Base-by-base conservation (phyloP, 441 rosid genomes). In the Croton laevigatus region DNA sequence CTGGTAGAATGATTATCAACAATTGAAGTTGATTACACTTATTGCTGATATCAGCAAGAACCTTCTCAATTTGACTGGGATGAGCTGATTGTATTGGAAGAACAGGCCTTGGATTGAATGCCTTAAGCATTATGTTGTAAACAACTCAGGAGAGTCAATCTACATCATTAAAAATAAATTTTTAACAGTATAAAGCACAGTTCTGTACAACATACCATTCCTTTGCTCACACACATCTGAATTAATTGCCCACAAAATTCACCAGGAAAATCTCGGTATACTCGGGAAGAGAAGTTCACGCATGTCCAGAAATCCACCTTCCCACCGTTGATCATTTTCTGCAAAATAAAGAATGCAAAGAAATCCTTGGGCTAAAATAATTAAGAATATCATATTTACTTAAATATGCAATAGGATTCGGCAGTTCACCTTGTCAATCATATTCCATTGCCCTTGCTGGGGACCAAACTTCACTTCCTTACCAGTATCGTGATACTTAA, bases 321-420 rank as follows among this genome's bases (percentile, higher is more conserved):
- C 13, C 87, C 94, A 62, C 96, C 96, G 73, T 87, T 80, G 36
- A 89, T 34, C 97, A 94, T 81, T 90, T 88, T 90, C 97, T 91
- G 74, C 58, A 78, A 59, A 69, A 76, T 14, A 17, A 62, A 59
- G 4, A 45, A 10, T 12, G 45, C 16, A 10, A 27, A 59, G 17
- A 57, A n/a, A 44, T 19, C 45, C 59, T 5, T 10, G 27, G 22
- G 6, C 16, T 5, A 27, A 12, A 16, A 4, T 19, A 5, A 3
- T 19, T 10, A 9, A 0, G 7, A 44, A 40, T 1, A 64, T n/a
- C 13, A 10, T 5, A 55, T n/a, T 44, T 44, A 27, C 10, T n/a
- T 6, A 11, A 3, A 40, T 0, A 38, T 37, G 8, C 12, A 59
- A 1, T 32, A 1, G 17, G 5, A 61, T 13, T 10, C 0, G 22